phyloP scores from a whole-genome alignment of 495 filamentous ascomycete genomes.

The Penicillium samsonianum region DNA sequence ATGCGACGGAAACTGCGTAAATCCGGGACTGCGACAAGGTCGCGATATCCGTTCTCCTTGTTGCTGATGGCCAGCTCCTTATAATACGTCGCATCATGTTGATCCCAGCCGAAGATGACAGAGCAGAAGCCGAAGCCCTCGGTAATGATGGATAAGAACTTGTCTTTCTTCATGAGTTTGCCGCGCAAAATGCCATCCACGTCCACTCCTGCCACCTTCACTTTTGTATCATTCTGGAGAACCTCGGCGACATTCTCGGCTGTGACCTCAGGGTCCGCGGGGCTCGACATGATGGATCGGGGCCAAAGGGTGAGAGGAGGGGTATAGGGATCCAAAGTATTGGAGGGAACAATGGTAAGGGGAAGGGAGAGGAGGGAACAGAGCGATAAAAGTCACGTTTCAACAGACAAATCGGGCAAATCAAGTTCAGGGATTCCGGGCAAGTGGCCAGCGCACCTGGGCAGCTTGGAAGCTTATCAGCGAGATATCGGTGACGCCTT shows the following conservation, averaged over 20 bases:
- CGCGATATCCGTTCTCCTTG: constrained; percentile 88
- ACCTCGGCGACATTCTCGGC: constrained; percentile 59
- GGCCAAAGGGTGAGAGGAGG: neutral
- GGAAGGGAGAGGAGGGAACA: neutral
- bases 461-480: constrained; percentile 18
- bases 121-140: constrained; percentile 96
- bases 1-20: constrained; percentile 81
- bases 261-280: constrained; percentile 46
- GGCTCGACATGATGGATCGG: constrained; percentile 19
- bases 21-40: constrained; percentile 84
- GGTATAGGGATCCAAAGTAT: neutral
- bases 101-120: constrained; percentile 97
- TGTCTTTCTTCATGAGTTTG: constrained; percentile 93
- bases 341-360: neutral
- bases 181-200: constrained; percentile 89
- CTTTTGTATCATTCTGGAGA: constrained; percentile 72
- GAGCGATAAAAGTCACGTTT: neutral
- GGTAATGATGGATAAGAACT: constrained; percentile 82
- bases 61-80: constrained; percentile 86
- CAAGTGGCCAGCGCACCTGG: neutral
- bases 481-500: constrained; percentile 11
- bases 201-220: constrained; percentile 91
- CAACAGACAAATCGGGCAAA: neutral
- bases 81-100: constrained; percentile 91
- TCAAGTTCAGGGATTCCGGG: neutral